Conservation (phyloP, 1,284 basidiomycete genomes). For the Schizophyllum commune region DNA sequence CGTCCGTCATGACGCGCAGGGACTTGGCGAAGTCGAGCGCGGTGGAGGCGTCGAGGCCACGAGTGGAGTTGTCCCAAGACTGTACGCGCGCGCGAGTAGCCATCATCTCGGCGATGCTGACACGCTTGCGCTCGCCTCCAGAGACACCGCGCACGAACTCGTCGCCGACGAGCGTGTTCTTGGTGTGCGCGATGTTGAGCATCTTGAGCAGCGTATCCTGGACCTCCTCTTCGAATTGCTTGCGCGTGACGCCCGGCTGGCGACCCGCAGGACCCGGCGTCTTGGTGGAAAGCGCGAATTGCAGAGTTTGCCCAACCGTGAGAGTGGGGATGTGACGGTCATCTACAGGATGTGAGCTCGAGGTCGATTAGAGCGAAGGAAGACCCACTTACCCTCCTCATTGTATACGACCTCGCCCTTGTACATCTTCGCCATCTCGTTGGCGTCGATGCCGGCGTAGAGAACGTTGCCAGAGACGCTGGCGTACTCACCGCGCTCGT, state of each 20-base stretch:
- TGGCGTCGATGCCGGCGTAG: conserved; percentile 66
- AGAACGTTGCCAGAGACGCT: conserved; percentile 56
- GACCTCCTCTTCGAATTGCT: conserved; percentile 51
- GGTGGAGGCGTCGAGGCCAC: conserved; percentile 82
- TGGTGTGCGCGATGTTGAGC: conserved; percentile 74
- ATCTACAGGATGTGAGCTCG: conserved; percentile 29
- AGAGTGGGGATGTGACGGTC: conserved; percentile 75
- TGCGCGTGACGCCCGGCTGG: conserved; percentile 39
- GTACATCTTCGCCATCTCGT: conserved; percentile 59
- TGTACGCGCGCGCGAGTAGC: conserved; percentile 71
- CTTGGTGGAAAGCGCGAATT: conserved; percentile 55
- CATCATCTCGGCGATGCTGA: conserved; percentile 85
- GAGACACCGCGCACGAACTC: conserved; percentile 80
- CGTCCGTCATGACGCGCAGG: conserved; percentile 71
- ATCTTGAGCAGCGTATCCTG: conserved; percentile 63
- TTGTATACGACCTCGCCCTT: conserved; percentile 86
- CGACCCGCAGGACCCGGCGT: neutral
- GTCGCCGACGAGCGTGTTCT: conserved; percentile 76
- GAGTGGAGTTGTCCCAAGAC: conserved; percentile 75
- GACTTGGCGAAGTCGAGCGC: conserved; percentile 74
- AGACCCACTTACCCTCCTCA: conserved; percentile 46
- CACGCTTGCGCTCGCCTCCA: conserved; percentile 83
- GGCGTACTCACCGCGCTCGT: conserved; percentile 57
- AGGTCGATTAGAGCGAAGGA: neutral
- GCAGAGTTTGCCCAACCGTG: conserved; percentile 66